Conservation (phyloP, 2,329 filamentous ascomycete genomes). For the Dothideomycetes sp. region DNA sequence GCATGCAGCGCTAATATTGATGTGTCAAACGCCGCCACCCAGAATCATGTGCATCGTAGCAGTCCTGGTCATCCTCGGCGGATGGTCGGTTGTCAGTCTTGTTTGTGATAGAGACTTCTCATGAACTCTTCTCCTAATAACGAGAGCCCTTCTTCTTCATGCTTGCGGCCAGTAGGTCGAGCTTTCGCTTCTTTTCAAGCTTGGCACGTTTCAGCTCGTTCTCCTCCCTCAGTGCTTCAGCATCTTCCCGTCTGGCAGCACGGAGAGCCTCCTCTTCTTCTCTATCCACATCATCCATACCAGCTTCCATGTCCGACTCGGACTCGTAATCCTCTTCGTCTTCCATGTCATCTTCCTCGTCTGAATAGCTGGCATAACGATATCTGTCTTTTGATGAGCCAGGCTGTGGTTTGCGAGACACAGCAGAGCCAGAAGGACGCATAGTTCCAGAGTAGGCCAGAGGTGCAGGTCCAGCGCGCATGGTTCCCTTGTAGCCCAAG, state of each 20-base stretch:
- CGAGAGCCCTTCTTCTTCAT: slow-evolving; percentile 17
- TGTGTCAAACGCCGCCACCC: not conserved
- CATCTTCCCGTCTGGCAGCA: slow-evolving; percentile 57
- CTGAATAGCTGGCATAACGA: slow-evolving; percentile 28
- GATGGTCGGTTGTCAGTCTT: too few relatives aligned
- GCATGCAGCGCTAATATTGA: not conserved
- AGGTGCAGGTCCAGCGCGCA: slow-evolving; percentile 16
- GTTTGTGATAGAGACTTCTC: too few relatives aligned
- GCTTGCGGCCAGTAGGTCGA: slow-evolving; percentile 23
- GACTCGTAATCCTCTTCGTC: slow-evolving; percentile 56
- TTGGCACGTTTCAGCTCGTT: slow-evolving; percentile 51
- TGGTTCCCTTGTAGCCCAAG: slow-evolving; percentile 32
- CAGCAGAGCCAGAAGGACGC: slow-evolving; percentile 25
- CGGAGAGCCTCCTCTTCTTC: slow-evolving; percentile 56
- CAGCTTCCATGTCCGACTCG: slow-evolving; percentile 68
- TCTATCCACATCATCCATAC: slow-evolving; percentile 59
- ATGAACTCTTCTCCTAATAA: too few relatives aligned
- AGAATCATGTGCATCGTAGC: slow-evolving; percentile 1
- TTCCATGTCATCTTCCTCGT: slow-evolving; percentile 38
- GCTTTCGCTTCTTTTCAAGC: slow-evolving; percentile 37
- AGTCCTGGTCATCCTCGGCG: too few relatives aligned
- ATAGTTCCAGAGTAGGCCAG: slow-evolving; percentile 35
- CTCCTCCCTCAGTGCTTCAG: slow-evolving; percentile 52
- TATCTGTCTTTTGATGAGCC: slow-evolving; percentile 18
- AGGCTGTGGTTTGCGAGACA: slow-evolving; percentile 18